phyloP scores from a whole-genome alignment of 2,329 filamentous ascomycete species.

The Pestalotiopsis sp. region DNA sequence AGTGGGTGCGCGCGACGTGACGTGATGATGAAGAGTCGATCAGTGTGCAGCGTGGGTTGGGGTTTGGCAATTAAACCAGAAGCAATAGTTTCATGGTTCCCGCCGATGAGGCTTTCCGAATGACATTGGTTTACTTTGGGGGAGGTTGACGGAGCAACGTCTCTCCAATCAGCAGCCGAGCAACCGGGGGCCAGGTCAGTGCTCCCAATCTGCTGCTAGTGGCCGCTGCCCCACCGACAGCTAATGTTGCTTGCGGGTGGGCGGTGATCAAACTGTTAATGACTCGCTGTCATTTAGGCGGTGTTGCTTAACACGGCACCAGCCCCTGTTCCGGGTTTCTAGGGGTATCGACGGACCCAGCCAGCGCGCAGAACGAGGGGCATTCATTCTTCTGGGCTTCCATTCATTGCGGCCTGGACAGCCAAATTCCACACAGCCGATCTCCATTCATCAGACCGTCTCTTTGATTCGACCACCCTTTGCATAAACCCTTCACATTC shows the following conservation, averaged over 20 bases:
- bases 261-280: conserved; percentile 12
- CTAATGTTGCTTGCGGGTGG: background rate
- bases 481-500: conserved; percentile 10
- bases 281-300: conserved; percentile 2
- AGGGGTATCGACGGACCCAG: conserved; percentile 4
- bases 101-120: background rate
- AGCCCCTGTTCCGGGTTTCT: conserved; percentile 5
- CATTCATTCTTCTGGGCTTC: conserved; percentile 7
- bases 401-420: conserved; percentile 2
- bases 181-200: background rate
- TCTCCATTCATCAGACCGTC: conserved; percentile 12
- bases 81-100: background rate
- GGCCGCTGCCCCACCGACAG: conserved; percentile 3
- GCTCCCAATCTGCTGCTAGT: background rate
- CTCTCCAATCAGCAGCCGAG: background rate
- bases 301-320: background rate
- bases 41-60: background rate
- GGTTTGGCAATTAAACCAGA: background rate
- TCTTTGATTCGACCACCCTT: conserved; percentile 8
- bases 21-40: background rate
- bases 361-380: background rate
- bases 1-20: background rate
- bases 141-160: conserved; percentile 5
- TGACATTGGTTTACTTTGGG: background rate
- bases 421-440: conserved; percentile 9